These are phyloP conservation scores for Inosperma sp. DNA, from an alignment of 768 basidiomycete species.

Conservation along the genomic window DNA sequence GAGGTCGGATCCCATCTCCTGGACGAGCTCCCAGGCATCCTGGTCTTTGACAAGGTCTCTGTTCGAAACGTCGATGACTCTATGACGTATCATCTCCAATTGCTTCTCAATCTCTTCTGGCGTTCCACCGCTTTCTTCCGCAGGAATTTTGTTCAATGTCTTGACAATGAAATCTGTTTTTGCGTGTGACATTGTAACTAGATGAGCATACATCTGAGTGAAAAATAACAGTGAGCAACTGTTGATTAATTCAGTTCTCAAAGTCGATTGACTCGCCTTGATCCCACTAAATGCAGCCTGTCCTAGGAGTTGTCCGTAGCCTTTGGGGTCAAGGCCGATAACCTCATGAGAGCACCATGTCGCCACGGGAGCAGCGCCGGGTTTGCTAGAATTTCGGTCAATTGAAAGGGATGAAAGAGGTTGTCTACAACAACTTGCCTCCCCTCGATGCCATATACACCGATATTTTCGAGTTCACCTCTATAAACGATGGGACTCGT, in stretches of 20 bases:
- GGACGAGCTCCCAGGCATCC: conserved; percentile 22
- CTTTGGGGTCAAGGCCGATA: conserved; percentile 36
- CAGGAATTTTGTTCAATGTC: conserved; percentile 37
- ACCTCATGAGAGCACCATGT: conserved; percentile 35
- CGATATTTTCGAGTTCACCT: conserved; percentile 32
- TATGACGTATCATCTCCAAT: conserved; percentile 31
- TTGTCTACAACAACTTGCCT: conserved; percentile 29
- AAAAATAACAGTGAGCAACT: not conserved
- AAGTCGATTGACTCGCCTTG: conserved; percentile 24
- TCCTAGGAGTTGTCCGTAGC: conserved; percentile 37
- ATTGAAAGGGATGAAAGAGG: not conserved
- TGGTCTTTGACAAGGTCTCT: conserved; percentile 27
- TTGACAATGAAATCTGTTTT: conserved; percentile 33
- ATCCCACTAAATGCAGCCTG: conserved; percentile 33
- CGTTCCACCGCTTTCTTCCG: conserved; percentile 22
- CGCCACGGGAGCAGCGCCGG: conserved; percentile 40
- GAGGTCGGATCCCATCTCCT: conserved; percentile 34
- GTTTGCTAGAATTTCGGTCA: conserved; percentile 32
- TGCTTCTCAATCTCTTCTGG: conserved; percentile 23
- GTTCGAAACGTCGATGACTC: conserved; percentile 28
- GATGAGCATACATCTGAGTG: conserved; percentile 39
- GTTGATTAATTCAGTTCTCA: not conserved
- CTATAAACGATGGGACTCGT: conserved; percentile 25
- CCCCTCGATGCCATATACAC: conserved; percentile 45
- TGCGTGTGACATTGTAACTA: conserved; percentile 36